These are phyloP conservation scores for Strigomonas culicis DNA, from an alignment of 208 protist species.

Conservation along the genomic window DNA sequence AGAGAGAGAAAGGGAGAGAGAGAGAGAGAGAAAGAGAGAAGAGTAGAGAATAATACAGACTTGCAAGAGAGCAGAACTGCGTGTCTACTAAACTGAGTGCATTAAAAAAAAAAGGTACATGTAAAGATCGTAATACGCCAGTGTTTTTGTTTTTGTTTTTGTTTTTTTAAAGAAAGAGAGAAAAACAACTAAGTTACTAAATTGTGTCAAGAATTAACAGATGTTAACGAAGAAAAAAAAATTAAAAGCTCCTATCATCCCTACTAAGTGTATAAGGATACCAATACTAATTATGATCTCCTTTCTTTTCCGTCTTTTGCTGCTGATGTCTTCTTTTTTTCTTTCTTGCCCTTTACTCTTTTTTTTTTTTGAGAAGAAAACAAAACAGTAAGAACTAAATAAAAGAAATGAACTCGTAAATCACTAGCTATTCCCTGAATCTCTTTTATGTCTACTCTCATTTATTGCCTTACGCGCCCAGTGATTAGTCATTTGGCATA, in stretches of 20 bases:
- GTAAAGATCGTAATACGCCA: neutral
- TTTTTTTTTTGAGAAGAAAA: neutral
- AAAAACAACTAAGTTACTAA: neutral
- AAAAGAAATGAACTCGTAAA: too few species aligned
- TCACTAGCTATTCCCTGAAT: too few species aligned
- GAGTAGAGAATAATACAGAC: constrained; percentile 7
- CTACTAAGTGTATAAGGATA: constrained; percentile 3
- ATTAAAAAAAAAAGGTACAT: constrained; percentile 16
- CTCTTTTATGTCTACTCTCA: too few species aligned
- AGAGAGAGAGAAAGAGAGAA: constrained; percentile 18
- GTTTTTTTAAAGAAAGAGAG: constrained; percentile 9
- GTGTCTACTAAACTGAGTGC: too few species aligned
- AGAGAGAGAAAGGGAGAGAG: constrained; percentile 8
- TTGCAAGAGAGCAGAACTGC: too few species aligned
- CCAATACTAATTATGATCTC: neutral
- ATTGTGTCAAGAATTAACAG: neutral
- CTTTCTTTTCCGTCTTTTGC: constrained; percentile 9
- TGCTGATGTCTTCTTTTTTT: neutral
- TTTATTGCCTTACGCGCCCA: too few species aligned
- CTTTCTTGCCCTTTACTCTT: too few species aligned
- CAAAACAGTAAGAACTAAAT: neutral
- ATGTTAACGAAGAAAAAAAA: constrained; percentile 4
- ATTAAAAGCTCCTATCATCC: neutral
- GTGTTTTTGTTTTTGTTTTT: neutral
- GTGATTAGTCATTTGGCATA: too few species aligned